Percentiles rank a stretch among this genome's conserved stretches.
Conservation (phyloP, 768 basidiomycete genomes). For the Rhodotorula diobovata region DNA sequence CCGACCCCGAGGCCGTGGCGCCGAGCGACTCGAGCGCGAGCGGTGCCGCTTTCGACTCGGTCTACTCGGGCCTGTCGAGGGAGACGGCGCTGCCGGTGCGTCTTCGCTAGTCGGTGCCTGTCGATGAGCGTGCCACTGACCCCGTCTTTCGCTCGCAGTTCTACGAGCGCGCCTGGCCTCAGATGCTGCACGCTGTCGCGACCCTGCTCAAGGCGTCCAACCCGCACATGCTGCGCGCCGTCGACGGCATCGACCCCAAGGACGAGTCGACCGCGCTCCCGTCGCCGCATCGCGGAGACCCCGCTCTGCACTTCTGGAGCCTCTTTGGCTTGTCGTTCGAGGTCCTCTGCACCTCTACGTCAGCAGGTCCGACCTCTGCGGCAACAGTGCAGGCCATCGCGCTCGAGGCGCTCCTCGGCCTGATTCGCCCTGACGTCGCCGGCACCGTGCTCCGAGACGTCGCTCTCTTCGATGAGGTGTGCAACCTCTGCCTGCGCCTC, state of each 20-base stretch:
- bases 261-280: not conserved
- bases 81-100: constrained; percentile 86
- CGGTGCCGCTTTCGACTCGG: constrained; percentile 68
- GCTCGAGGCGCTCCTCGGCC: constrained; percentile 68
- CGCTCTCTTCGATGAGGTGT: constrained; percentile 79
- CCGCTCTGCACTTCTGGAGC: constrained; percentile 76
- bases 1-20: constrained; percentile 64
- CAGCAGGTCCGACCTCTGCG: constrained; percentile 44
- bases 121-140: too few species aligned
- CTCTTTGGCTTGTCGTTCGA: constrained; percentile 94
- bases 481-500: constrained; percentile 79
- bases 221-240: constrained; percentile 65
- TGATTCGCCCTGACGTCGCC: constrained; percentile 74
- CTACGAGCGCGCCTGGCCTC: constrained; percentile 74
- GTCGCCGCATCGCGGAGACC: constrained; percentile 54
- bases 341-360: constrained; percentile 63
- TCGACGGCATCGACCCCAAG: constrained; percentile 64
- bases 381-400: constrained; percentile 56
- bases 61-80: constrained; percentile 79
- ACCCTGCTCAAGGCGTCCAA: constrained; percentile 69
- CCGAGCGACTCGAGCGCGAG: constrained; percentile 62
- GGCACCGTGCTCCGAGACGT: constrained; percentile 73
- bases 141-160: constrained; percentile 56
- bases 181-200: constrained; percentile 79
- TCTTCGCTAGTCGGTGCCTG: constrained; percentile 43